Percentiles rank a stretch among this genome's conserved stretches.
phyloP scores from a whole-genome alignment of 1,284 basidiomycete species.

The Phaffia rhodozyma region DNA sequence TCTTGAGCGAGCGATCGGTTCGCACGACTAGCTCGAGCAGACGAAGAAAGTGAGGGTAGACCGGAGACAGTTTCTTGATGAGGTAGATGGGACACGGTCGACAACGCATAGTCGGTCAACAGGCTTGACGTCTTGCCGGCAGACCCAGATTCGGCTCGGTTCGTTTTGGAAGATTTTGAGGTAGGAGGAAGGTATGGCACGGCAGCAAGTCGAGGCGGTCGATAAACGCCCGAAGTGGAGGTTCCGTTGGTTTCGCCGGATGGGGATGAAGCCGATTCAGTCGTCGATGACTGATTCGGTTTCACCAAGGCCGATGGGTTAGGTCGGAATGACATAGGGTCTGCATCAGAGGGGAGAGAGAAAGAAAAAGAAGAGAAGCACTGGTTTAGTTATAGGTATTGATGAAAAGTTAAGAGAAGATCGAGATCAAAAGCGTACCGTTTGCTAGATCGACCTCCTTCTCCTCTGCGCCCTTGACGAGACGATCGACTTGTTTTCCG shows the following conservation, averaged over 20 bases:
- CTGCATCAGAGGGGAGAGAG: conserved; percentile 37
- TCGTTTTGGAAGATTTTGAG: conserved; percentile 34
- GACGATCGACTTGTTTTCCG: conserved; percentile 91
- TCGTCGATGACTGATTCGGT: conserved; percentile 28
- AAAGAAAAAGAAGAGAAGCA: conserved; percentile 2
- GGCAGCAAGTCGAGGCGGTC: conserved; percentile 82
- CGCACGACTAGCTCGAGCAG: conserved; percentile 28
- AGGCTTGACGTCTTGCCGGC: conserved; percentile 52
- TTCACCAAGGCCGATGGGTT: conserved; percentile 48
- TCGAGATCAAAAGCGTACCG: conserved; percentile 40
- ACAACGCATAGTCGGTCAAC: conserved; percentile 46
- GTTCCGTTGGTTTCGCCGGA: conserved; percentile 25
- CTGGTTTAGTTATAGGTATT: background rate
- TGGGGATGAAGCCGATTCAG: conserved; percentile 23
- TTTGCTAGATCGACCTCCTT: conserved; percentile 47
- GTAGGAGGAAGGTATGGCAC: conserved; percentile 70
- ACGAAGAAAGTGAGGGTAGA: conserved; percentile 37
- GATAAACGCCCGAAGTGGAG: conserved; percentile 55
- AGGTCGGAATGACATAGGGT: conserved; percentile 79
- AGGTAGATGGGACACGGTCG: conserved; percentile 47
- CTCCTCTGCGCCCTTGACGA: conserved; percentile 55
- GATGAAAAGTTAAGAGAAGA: background rate
- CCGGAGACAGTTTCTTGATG: conserved; percentile 66
- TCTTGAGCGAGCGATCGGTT: conserved; percentile 51
- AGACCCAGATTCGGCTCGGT: conserved; percentile 39